phyloP scores from a whole-genome alignment of 495 filamentous ascomycete species.

The Penicillium paradoxum region DNA sequence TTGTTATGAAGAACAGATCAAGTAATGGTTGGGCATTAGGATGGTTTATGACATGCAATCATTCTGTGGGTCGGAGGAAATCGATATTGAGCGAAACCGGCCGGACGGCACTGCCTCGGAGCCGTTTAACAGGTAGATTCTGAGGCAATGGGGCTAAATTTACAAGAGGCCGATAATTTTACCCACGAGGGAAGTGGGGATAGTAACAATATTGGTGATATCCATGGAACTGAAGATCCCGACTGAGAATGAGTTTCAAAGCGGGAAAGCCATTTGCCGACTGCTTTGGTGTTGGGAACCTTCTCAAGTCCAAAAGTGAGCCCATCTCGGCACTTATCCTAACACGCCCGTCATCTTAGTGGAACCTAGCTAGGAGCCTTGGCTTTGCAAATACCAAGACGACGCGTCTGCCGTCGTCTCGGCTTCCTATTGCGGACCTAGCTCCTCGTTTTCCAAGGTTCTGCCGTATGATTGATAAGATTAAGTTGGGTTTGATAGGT shows the following conservation, averaged over 20 bases:
- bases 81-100: background rate
- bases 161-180: background rate
- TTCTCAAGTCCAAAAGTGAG: background rate
- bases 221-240: too few species aligned
- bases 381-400: background rate
- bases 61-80: background rate
- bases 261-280: too few species aligned
- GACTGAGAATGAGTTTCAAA: too few species aligned
- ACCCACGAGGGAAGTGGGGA: background rate
- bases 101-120: background rate
- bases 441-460: background rate
- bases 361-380: slow-evolving; percentile 12
- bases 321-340: slow-evolving; percentile 3
- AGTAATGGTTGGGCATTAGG: background rate
- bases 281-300: too few species aligned
- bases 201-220: too few species aligned
- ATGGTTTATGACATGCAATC: background rate
- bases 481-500: background rate
- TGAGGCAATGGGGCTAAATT: background rate
- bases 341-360: slow-evolving; percentile 13
- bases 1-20: background rate
- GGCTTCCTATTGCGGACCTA: background rate
- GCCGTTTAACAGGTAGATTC: background rate
- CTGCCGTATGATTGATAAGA: slow-evolving; percentile 3
- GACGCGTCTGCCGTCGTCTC: background rate